These are phyloP conservation scores for Trichophyton verrucosum DNA, from an alignment of 2,329 filamentous ascomycete species.

Conservation along the genomic window DNA sequence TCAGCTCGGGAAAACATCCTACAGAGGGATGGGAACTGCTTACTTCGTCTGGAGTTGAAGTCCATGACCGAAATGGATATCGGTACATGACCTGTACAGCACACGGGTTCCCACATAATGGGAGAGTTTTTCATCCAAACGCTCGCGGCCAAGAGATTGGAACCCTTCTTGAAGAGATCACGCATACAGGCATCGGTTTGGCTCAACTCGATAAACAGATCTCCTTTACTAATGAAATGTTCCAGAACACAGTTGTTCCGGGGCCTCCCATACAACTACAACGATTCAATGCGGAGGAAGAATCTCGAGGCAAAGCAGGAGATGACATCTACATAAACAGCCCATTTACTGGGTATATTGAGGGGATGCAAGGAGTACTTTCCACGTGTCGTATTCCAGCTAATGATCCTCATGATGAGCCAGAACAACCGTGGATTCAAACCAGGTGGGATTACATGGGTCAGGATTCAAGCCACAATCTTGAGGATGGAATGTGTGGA, in stretches of 20 bases:
- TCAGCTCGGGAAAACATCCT: neutral
- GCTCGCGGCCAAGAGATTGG: neutral
- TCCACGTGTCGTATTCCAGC: neutral
- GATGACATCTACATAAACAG: neutral
- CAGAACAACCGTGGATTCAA: conserved; percentile 7
- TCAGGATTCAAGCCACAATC: conserved; percentile 2
- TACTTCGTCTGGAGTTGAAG: conserved; percentile 1
- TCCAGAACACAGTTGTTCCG: neutral
- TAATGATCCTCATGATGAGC: conserved; percentile 1
- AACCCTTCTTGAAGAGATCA: neutral
- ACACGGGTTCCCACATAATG: neutral
- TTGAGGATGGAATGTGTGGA: conserved; percentile 10
- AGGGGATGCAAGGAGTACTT: neutral
- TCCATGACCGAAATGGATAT: neutral
- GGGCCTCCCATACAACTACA: neutral
- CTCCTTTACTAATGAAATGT: neutral
- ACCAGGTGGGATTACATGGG: conserved; percentile 13
- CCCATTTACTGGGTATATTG: neutral
- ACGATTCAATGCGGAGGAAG: neutral
- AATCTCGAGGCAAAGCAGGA: neutral
- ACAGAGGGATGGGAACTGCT: neutral
- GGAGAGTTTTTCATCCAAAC: neutral
- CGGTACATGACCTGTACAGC: neutral
- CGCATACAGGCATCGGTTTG: neutral
- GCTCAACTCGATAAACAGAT: neutral